Percentiles rank a stretch among this genome's conserved stretches.
Evolutionary conservation across 345 rosid species (phyloP).

Genomic region (Corymbia maculata): DNA sequence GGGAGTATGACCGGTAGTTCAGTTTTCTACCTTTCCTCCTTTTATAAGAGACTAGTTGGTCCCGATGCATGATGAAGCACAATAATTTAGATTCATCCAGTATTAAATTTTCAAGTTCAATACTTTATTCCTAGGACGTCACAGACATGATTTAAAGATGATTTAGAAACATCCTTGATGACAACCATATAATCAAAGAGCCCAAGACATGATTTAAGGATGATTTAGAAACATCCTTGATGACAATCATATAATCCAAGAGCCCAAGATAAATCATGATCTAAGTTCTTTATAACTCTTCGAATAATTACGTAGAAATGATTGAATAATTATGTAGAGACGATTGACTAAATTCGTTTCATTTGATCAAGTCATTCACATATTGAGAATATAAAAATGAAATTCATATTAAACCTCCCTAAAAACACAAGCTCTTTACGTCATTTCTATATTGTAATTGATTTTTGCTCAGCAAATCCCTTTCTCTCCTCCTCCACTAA

Average conservation of each 20-base stretch:
- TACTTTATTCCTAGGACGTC: background rate
- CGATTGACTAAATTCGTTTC: background rate
- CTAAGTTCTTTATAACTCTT: background rate
- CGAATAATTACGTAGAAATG: background rate
- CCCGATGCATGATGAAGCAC: background rate
- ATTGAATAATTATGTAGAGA: no score
- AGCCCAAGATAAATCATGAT: background rate
- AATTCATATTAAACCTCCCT: background rate
- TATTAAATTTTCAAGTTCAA: background rate
- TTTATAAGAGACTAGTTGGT: background rate
- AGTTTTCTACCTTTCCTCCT: background rate
- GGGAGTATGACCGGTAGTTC: background rate
- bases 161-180: background rate
- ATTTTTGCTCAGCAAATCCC: background rate
- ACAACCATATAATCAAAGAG: background rate
- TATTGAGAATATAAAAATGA: background rate
- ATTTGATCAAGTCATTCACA: background rate
- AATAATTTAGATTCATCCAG: background rate
- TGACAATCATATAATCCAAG: background rate
- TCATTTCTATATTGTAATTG: background rate
- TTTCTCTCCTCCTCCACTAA: background rate
- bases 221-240: no score
- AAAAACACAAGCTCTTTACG: background rate
- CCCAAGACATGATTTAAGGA: no score
- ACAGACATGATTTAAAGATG: no score